Evolutionary conservation across 345 rosid species (phyloP).

Genomic region (Reutealis trisperma): DNA sequence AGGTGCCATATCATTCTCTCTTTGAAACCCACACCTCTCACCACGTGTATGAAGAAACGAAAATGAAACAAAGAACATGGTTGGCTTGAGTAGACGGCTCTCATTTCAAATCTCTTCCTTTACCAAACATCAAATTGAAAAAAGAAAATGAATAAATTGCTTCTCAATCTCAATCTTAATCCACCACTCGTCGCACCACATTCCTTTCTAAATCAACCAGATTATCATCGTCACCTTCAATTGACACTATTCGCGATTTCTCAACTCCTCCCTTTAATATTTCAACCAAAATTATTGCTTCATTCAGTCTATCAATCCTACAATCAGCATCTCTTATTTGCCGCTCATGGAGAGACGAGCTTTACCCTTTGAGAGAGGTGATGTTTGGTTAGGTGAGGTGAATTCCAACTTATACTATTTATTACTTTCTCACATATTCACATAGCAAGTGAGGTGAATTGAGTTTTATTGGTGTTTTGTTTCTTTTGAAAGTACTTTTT

Average conservation of each 20-base stretch:
- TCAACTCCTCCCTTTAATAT: slow-evolving; percentile 72
- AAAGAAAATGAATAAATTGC: neutral
- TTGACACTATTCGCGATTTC: slow-evolving; percentile 47
- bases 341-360: slow-evolving; percentile 81
- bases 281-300: slow-evolving; percentile 55
- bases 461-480: neutral
- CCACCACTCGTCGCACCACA: too few relatives aligned
- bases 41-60: too few relatives aligned
- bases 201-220: neutral
- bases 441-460: neutral
- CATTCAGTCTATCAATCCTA: slow-evolving; percentile 66
- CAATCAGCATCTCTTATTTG: slow-evolving; percentile 75
- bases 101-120: slow-evolving; percentile 37
- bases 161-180: neutral
- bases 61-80: slow-evolving; percentile 57
- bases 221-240: slow-evolving; percentile 1
- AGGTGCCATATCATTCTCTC: too few relatives aligned
- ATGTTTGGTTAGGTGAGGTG: too few relatives aligned
- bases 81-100: slow-evolving; percentile 47
- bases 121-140: slow-evolving; percentile 18
- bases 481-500: neutral
- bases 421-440: neutral
- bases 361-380: slow-evolving; percentile 81
- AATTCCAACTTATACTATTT: neutral
- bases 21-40: too few relatives aligned